These are phyloP conservation scores for Kodamaea fungicola DNA, from an alignment of 1,139 yeast species.

Conservation along the genomic window DNA sequence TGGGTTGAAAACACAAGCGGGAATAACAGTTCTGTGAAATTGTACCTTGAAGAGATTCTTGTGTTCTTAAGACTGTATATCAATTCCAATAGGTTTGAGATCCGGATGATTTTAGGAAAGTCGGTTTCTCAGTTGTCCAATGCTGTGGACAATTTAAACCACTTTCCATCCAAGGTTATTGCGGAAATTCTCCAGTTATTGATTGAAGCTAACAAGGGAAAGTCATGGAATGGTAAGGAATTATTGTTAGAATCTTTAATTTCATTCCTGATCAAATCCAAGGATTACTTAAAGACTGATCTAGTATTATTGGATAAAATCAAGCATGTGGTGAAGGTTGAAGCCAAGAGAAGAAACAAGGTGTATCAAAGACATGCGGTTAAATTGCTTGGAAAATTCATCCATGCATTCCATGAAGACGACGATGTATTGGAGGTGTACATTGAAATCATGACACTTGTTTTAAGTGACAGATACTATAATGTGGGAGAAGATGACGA, in stretches of 20 bases:
- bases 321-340: slow-evolving; percentile 48
- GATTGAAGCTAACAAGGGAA: slow-evolving; percentile 65
- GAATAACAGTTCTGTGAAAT: slow-evolving; percentile 63
- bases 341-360: slow-evolving; percentile 65
- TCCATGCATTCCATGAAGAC: slow-evolving; percentile 39
- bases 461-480: slow-evolving; percentile 31
- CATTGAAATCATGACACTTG: slow-evolving; percentile 30
- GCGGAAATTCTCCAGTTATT: slow-evolving; percentile 50
- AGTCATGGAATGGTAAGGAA: slow-evolving; percentile 90
- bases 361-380: slow-evolving; percentile 57
- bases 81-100: slow-evolving; percentile 55
- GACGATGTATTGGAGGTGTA: slow-evolving; percentile 38
- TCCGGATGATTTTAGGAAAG: slow-evolving; percentile 70
- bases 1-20: slow-evolving; percentile 84
- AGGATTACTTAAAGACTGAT: slow-evolving; percentile 23
- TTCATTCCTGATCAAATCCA: slow-evolving; percentile 48
- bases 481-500: slow-evolving; percentile 20
- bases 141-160: slow-evolving; percentile 31
- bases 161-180: slow-evolving; percentile 22
- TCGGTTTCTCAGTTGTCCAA: slow-evolving; percentile 64
- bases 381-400: slow-evolving; percentile 47
- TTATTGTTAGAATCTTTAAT: slow-evolving; percentile 68
- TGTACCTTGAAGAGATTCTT: slow-evolving; percentile 73
- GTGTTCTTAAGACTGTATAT: slow-evolving; percentile 48
- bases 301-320: slow-evolving; percentile 27